Evolutionary conservation across 169 alveolate species (phyloP), one percentile per base, ranked within the genome.

Genomic region (Eimeria tenella): DNA sequence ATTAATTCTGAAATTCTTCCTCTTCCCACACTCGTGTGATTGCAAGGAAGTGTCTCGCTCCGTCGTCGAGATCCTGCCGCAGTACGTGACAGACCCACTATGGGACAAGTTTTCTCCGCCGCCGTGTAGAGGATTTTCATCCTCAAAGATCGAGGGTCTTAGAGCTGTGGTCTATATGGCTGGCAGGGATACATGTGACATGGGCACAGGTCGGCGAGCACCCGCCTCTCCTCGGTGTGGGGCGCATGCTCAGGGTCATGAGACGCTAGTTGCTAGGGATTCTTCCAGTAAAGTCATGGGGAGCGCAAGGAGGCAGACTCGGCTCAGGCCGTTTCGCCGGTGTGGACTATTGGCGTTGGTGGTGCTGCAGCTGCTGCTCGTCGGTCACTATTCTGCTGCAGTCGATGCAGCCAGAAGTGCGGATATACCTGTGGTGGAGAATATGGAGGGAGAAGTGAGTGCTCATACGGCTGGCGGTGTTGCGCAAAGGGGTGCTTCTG

Each of bases 351-450:
- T 42, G 90, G 55, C 17, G 55, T 17, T 83, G 90, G 63, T 50
- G 77, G 1, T 58, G 77, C 90, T 83, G 15, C 50, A n/a, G 55
- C 74, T 83, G 90, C 90, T 83, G 23, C 52, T 83, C 71, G 49
- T 83, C n/a, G 62, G 49, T 56, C 25, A 56, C 50, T 65, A 13
- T 19, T 60, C 75, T 2, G 15, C 23, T 13, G n/a, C 74, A n/a
- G 11, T 8, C 68, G 55, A 31, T 60, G 77, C 74, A 83, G 5
- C 77, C 13, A 75, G 71, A 31, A 75, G 75, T 9, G 8, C 60
- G 58, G 70, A 19, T 17, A 4, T 60, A 52, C 60, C 49, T 25
- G 77, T 17, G 5, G 74, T 31, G 31, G 77, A 65, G 77, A 19
- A 56, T 25, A 19, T 9, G 65, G 53, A 21, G 5, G 75, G n/a